Conservation (phyloP, 495 filamentous ascomycete species). For the Immersiella caudata region DNA sequence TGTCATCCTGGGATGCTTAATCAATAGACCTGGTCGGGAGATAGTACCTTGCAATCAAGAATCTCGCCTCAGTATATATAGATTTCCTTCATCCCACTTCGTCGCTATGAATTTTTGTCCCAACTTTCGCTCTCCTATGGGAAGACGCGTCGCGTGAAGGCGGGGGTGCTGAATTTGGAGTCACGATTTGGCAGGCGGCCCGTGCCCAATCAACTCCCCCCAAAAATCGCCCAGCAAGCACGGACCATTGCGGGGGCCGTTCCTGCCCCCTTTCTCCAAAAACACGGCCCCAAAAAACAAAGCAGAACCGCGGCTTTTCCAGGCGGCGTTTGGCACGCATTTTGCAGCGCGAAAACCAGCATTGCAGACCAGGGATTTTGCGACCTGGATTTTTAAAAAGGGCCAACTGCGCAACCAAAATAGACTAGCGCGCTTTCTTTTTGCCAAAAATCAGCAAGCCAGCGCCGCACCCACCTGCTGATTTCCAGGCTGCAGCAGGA, state of each 20-base stretch:
- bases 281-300: constrained; percentile 8
- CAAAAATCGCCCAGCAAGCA: constrained; percentile 2
- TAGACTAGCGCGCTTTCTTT: constrained; percentile 33
- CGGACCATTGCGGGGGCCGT: background rate
- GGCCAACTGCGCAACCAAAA: constrained; percentile 21
- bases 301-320: background rate
- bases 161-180: background rate
- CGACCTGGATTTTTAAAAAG: background rate
- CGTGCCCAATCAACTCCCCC: constrained; percentile 3
- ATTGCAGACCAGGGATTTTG: constrained; percentile 1
- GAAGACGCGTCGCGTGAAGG: constrained; percentile 1
- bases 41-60: too few relatives aligned
- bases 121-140: background rate
- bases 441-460: constrained; percentile 27
- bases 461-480: constrained; percentile 17
- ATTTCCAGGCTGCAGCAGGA: constrained; percentile 13
- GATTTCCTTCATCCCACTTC: background rate
- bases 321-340: background rate
- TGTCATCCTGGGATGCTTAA: too few relatives aligned
- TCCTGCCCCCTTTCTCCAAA: background rate
- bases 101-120: background rate
- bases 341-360: constrained; percentile 1
- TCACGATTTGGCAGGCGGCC: background rate
- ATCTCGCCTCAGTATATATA: too few relatives aligned
- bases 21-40: too few relatives aligned